Percentiles rank a stretch among this genome's conserved stretches.
phyloP scores from a whole-genome alignment of 306 rosid species.

The Quercus mongolica region DNA sequence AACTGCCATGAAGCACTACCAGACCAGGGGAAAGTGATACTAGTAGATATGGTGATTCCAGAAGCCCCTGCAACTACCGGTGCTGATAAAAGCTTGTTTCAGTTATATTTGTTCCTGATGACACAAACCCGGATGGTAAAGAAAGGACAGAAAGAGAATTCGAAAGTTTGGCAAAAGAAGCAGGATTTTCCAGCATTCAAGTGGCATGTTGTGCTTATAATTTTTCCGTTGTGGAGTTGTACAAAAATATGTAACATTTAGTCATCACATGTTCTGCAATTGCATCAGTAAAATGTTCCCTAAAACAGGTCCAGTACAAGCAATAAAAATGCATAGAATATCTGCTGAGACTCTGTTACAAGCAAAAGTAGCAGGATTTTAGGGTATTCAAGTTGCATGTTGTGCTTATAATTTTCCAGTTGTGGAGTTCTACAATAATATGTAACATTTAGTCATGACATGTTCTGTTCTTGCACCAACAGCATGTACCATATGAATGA shows the following conservation, averaged over 20 bases:
- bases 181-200: constrained; percentile 17
- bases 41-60: constrained; percentile 18
- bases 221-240: constrained; percentile 19
- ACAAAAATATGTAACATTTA: constrained; percentile 1
- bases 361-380: constrained; percentile 28
- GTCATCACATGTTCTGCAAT: neutral
- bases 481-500: neutral
- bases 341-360: neutral
- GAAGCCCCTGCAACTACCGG: constrained; percentile 14
- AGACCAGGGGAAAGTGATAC: constrained; percentile 20
- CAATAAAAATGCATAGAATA: neutral
- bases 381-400: constrained; percentile 1
- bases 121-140: neutral
- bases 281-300: neutral
- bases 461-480: neutral
- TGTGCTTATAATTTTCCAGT: constrained; percentile 12
- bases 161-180: constrained; percentile 12
- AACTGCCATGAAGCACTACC: constrained; percentile 25
- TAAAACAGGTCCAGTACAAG: neutral
- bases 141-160: constrained; percentile 15
- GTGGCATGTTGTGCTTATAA: constrained; percentile 12
- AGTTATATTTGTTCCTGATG: constrained; percentile 21
- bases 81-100: constrained; percentile 26
- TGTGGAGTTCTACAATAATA: constrained; percentile 10
- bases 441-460: neutral